These are phyloP conservation scores for Cudoniella acicularis DNA, from an alignment of 495 filamentous ascomycete genomes.

Conservation along the genomic window DNA sequence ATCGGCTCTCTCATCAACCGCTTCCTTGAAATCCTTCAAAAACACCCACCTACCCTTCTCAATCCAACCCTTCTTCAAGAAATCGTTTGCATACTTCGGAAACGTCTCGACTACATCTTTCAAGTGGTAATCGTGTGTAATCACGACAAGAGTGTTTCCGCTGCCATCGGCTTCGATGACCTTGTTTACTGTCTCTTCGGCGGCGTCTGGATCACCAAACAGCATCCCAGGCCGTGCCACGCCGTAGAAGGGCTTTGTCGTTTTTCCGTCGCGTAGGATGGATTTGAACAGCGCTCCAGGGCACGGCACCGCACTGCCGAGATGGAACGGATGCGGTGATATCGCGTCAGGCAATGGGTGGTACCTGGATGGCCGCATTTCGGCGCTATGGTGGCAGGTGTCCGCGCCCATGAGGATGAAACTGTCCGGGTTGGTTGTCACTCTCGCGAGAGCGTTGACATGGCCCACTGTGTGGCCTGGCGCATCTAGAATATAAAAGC, in stretches of 20 bases:
- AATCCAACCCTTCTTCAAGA: neutral
- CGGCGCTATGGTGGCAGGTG: slow-evolving; percentile 37
- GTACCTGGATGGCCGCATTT: slow-evolving; percentile 48
- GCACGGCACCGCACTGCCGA: slow-evolving; percentile 26
- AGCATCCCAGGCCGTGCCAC: slow-evolving; percentile 9
- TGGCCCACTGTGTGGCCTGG: slow-evolving; percentile 47
- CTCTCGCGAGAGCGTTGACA: slow-evolving; percentile 43
- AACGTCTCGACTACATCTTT: slow-evolving; percentile 37
- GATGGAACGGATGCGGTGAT: too few relatives aligned
- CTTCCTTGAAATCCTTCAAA: slow-evolving; percentile 1
- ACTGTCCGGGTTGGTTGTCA: slow-evolving; percentile 37
- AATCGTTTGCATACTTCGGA: neutral
- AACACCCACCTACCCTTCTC: neutral
- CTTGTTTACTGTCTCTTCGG: slow-evolving; percentile 37
- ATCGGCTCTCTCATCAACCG: too few relatives aligned
- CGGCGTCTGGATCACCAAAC: slow-evolving; percentile 26
- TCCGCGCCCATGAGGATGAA: slow-evolving; percentile 27
- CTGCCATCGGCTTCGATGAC: slow-evolving; percentile 46
- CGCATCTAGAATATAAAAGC: slow-evolving; percentile 44
- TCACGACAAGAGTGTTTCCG: slow-evolving; percentile 46
- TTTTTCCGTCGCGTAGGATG: slow-evolving; percentile 22
- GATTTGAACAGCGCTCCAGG: slow-evolving; percentile 38
- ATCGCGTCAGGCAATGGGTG: slow-evolving; percentile 44
- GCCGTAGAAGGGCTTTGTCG: slow-evolving; percentile 34
- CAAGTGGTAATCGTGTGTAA: slow-evolving; percentile 51